phyloP scores from a whole-genome alignment of 148 eudicot genomes.

The Simmondsia chinensis region DNA sequence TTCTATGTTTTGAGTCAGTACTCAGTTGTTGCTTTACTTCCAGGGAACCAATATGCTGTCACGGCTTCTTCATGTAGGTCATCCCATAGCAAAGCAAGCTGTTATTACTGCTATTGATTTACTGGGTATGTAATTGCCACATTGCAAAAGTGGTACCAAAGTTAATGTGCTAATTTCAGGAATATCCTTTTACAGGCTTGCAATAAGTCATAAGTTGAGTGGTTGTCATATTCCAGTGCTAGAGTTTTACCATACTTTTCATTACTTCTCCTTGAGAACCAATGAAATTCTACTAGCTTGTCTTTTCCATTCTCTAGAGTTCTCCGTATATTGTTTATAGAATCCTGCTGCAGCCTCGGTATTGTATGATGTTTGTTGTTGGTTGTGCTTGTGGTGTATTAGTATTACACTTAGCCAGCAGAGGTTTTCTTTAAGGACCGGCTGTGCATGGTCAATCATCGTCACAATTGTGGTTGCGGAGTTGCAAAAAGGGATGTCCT shows the following conservation, averaged over 20 bases:
- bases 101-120: constrained; percentile 93
- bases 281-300: neutral
- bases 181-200: neutral
- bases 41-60: constrained; percentile 98
- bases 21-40: constrained; percentile 9
- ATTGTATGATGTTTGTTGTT: no score
- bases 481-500: no score
- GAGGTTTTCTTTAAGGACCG: no score
- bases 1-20: neutral
- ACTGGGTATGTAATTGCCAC: constrained; percentile 53
- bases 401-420: no score
- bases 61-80: constrained; percentile 88
- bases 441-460: no score
- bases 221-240: no score
- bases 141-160: neutral
- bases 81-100: constrained; percentile 96
- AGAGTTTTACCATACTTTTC: neutral
- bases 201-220: neutral
- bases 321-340: no score
- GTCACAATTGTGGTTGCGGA: no score
- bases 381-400: no score
- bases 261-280: neutral
- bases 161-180: neutral
- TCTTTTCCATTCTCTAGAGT: no score
- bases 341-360: no score